A percentile compares a stretch with the other conserved stretches of the same genome.
These are phyloP conservation scores for Pleurotus eryngii DNA, from an alignment of 768 basidiomycete species.

Conservation along the genomic window DNA sequence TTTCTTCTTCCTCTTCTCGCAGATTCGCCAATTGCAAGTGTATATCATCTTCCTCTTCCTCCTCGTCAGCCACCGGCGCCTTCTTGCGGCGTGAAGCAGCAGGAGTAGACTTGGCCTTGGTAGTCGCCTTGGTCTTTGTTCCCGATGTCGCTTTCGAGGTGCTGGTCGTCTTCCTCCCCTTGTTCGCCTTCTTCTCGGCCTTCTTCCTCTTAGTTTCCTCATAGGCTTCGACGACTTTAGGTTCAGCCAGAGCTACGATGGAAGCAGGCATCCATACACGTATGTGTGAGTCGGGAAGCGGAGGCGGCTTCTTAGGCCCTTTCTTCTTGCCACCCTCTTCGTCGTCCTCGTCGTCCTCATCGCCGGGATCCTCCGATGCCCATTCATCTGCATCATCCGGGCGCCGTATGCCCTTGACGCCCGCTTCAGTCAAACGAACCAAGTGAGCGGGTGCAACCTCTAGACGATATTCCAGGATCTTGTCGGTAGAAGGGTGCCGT, in stretches of 20 bases:
- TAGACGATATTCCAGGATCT: conserved; percentile 74
- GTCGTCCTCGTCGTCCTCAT: conserved; percentile 45
- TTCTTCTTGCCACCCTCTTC: conserved; percentile 35
- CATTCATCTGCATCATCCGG: conserved; percentile 47
- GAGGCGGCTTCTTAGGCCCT: conserved; percentile 32
- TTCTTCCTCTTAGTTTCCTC: conserved; percentile 49
- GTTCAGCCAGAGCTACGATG: conserved; percentile 68
- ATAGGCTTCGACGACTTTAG: conserved; percentile 59
- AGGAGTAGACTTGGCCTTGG: not conserved
- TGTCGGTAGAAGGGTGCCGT: conserved; percentile 67
- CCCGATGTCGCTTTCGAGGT: conserved; percentile 13
- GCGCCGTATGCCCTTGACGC: conserved; percentile 59
- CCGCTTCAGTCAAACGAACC: conserved; percentile 60
- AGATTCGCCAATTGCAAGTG: not conserved
- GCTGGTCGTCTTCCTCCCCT: conserved; percentile 20
- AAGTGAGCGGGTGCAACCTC: conserved; percentile 69
- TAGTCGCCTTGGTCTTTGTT: conserved; percentile 11
- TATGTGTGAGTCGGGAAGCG: conserved; percentile 52
- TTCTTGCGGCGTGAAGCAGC: not conserved
- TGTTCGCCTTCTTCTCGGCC: conserved; percentile 46
- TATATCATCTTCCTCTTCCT: conserved; percentile 3
- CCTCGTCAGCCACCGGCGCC: not conserved
- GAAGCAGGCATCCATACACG: conserved; percentile 83
- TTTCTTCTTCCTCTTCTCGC: conserved; percentile 7
- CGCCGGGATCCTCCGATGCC: conserved; percentile 43